Evolutionary conservation across 176 grass and related monocot species (phyloP).

Genomic region (Stipa capillata): DNA sequence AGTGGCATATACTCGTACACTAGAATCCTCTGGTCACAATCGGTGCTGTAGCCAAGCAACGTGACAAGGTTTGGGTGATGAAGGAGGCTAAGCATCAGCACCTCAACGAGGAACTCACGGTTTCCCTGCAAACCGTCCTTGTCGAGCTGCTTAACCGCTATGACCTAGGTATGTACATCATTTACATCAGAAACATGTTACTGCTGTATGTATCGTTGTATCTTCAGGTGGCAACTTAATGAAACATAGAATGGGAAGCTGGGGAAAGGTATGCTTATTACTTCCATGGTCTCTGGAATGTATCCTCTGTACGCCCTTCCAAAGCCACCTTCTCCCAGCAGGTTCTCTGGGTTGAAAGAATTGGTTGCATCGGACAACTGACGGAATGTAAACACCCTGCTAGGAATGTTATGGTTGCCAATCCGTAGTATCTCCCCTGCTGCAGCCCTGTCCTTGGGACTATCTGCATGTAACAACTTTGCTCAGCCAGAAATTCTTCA

Average conservation of each 20-base stretch:
- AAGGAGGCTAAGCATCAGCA: conserved; percentile 79
- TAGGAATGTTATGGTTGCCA: conserved; percentile 66
- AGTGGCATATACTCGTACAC: conserved; percentile 86
- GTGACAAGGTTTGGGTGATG: conserved; percentile 80
- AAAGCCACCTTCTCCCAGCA: conserved; percentile 90
- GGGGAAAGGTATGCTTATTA: conserved; percentile 20
- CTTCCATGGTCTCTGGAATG: conserved; percentile 51
- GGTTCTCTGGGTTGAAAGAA: conserved; percentile 63
- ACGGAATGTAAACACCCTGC: conserved; percentile 57
- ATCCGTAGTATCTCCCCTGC: conserved; percentile 81
- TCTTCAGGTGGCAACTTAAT: conserved; percentile 16
- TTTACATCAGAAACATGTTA: conserved; percentile 16
- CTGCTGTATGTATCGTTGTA: not conserved
- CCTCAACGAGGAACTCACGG: conserved; percentile 85
- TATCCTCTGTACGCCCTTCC: conserved; percentile 76
- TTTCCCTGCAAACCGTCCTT: conserved; percentile 71
- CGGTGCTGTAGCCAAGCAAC: conserved; percentile 72
- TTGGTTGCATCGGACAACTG: conserved; percentile 68
- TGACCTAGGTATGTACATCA: conserved; percentile 39
- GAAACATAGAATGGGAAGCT: not conserved
- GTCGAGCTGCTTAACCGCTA: conserved; percentile 82
- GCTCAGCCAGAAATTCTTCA: not conserved
- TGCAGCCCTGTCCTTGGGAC: conserved; percentile 44
- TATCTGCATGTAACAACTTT: conserved; percentile 40
- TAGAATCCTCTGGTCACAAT: conserved; percentile 71